These are phyloP conservation scores for Phaffomyces opuntiae DNA, from an alignment of 805 yeast genomes.

Conservation along the genomic window DNA sequence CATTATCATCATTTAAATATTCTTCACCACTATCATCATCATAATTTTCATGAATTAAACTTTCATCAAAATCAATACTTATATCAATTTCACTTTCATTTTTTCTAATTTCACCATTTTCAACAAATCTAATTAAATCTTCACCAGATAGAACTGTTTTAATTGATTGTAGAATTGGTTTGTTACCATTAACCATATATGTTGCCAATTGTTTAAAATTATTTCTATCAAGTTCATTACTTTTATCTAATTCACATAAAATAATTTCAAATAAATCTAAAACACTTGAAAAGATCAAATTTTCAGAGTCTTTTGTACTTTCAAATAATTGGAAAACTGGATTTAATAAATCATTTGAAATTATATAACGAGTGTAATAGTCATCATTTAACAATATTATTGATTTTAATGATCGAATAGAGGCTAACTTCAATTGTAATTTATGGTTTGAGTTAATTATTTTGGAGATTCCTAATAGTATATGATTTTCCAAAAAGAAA, in stretches of 20 bases:
- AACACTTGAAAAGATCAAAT: constrained; percentile 68
- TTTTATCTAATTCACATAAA: constrained; percentile 18
- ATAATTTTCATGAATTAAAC: not conserved
- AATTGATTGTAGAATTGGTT: constrained; percentile 23
- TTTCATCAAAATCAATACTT: constrained; percentile 5
- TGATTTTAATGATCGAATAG: constrained; percentile 60
- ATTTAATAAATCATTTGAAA: constrained; percentile 45
- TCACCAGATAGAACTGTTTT: constrained; percentile 13
- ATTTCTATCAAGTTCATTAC: constrained; percentile 10
- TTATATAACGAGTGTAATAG: constrained; percentile 47
- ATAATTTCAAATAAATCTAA: constrained; percentile 57
- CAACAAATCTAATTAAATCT: constrained; percentile 16
- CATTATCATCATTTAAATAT: constrained; percentile 8
- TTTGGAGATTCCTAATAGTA: constrained; percentile 48
- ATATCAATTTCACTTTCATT: constrained; percentile 33
- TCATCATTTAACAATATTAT: constrained; percentile 59
- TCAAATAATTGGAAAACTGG: constrained; percentile 43
- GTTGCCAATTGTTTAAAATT: constrained; percentile 20
- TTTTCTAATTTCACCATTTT: constrained; percentile 8
- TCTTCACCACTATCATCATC: constrained; percentile 12
- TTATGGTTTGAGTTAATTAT: constrained; percentile 33
- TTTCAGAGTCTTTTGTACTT: constrained; percentile 43
- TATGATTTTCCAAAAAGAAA: constrained; percentile 53
- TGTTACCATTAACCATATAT: constrained; percentile 17
- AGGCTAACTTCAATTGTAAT: constrained; percentile 56